phyloP scores from a whole-genome alignment of 192 early-diverging fungal species.

The Bifiguratus adelaidae region DNA sequence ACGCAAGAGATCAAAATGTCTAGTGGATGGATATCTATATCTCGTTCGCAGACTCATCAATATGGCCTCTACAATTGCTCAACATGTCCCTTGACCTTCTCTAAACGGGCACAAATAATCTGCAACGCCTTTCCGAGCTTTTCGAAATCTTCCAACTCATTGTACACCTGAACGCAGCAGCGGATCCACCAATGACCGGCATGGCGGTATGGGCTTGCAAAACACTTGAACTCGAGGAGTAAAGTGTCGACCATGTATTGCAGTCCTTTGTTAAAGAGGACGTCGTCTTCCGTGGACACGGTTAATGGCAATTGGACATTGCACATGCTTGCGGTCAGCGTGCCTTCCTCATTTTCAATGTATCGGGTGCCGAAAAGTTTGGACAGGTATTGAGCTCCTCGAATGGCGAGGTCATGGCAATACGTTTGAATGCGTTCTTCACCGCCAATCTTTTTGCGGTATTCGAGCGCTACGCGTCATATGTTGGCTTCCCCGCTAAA shows the following conservation, averaged over 20 bases:
- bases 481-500: too few species aligned
- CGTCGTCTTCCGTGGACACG: slow-evolving; percentile 10
- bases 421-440: slow-evolving; percentile 46
- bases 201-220: slow-evolving; percentile 24
- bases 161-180: slow-evolving; percentile 43
- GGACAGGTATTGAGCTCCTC: slow-evolving; percentile 44
- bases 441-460: slow-evolving; percentile 41
- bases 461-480: slow-evolving; percentile 31
- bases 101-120: slow-evolving; percentile 26
- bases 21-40: too few species aligned
- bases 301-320: slow-evolving; percentile 41
- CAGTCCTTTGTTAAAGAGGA: slow-evolving; percentile 8
- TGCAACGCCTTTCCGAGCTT: slow-evolving; percentile 28
- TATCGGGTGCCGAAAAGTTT: slow-evolving; percentile 41
- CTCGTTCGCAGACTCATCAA: too few species aligned
- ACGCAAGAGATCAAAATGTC: too few species aligned
- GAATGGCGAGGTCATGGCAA: slow-evolving; percentile 35
- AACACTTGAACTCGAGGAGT: slow-evolving; percentile 1
- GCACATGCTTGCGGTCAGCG: slow-evolving; percentile 39
- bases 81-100: slow-evolving; percentile 1
- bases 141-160: slow-evolving; percentile 34
- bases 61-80: slow-evolving; percentile 1
- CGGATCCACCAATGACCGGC: slow-evolving; percentile 35
- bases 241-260: slow-evolving; percentile 28
- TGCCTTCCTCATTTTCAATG: slow-evolving; percentile 32